These are phyloP conservation scores for Aurinia saxatilis DNA, from an alignment of 345 rosid genomes.

Conservation along the genomic window DNA sequence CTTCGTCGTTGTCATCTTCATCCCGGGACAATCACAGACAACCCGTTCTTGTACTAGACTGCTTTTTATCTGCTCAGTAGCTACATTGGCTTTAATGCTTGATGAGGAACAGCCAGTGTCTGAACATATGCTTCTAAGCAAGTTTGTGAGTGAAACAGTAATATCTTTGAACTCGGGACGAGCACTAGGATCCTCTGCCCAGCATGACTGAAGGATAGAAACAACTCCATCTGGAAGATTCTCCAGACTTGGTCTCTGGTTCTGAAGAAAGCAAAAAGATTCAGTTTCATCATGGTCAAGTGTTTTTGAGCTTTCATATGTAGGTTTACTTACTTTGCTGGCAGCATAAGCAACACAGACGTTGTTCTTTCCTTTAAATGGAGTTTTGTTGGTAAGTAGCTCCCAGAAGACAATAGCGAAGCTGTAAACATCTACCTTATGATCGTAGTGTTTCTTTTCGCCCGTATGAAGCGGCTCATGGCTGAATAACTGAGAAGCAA, in stretches of 20 bases:
- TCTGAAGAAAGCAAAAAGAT: constrained; percentile 30
- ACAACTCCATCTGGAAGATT: constrained; percentile 37
- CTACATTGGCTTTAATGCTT: neutral
- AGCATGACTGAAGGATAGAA: constrained; percentile 47
- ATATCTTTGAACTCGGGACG: constrained; percentile 64
- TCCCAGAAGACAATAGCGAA: constrained; percentile 74
- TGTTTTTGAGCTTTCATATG: neutral
- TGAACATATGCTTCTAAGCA: constrained; percentile 21
- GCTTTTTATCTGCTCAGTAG: constrained; percentile 11
- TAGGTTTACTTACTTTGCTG: constrained; percentile 36
- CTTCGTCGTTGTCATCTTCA: too few species aligned
- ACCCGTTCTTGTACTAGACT: constrained; percentile 12
- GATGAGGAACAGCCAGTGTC: neutral
- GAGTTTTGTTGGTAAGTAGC: constrained; percentile 54
- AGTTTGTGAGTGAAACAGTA: constrained; percentile 20
- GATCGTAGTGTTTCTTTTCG: constrained; percentile 59
- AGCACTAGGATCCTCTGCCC: constrained; percentile 51
- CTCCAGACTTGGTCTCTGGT: constrained; percentile 60
- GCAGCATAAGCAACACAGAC: constrained; percentile 51
- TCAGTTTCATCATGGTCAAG: neutral
- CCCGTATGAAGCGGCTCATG: constrained; percentile 41
- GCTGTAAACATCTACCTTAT: constrained; percentile 77
- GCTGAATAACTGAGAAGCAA: constrained; percentile 46
- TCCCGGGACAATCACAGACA: too few species aligned
- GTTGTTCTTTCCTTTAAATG: constrained; percentile 49